These are phyloP conservation scores for Zoysia japonica DNA, from an alignment of 176 grass and related monocot species.

Conservation along the genomic window DNA sequence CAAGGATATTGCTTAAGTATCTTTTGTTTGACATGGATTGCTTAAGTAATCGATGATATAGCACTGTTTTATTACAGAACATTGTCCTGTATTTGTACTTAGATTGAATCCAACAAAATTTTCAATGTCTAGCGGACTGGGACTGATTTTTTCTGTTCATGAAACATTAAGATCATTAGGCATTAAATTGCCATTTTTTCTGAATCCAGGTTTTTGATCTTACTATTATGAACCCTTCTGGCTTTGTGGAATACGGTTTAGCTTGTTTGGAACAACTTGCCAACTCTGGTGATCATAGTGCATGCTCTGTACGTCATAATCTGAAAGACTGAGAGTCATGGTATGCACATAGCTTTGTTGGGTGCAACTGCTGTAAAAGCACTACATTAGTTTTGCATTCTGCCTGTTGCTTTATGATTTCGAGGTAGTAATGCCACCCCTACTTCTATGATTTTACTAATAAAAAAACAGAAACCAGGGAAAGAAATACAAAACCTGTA, in stretches of 20 bases:
- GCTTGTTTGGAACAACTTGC: conserved; percentile 78
- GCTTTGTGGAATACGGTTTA: conserved; percentile 82
- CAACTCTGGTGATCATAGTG: conserved; percentile 63
- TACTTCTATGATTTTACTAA: background rate
- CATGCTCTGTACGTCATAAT: conserved; percentile 58
- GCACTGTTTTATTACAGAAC: background rate
- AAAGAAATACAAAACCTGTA: background rate
- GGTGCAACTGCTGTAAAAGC: conserved; percentile 18
- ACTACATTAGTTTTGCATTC: background rate
- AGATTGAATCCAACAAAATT: conserved; percentile 7
- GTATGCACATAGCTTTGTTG: conserved; percentile 48
- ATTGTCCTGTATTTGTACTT: conserved; percentile 11
- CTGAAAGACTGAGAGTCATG: conserved; percentile 85
- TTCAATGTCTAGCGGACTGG: background rate
- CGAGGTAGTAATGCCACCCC: background rate
- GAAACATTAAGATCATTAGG: conserved; percentile 28
- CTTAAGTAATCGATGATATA: background rate
- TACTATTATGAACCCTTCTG: conserved; percentile 69
- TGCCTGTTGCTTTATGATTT: conserved; percentile 20
- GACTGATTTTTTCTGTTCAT: conserved; percentile 22
- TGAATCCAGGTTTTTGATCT: conserved; percentile 85
- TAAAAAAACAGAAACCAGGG: background rate
- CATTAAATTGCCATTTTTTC: conserved; percentile 30
- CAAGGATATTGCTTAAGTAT: background rate
- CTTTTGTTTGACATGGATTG: background rate